These are phyloP conservation scores for Porcisia hertigi DNA, from an alignment of 208 protist genomes.

Conservation along the genomic window DNA sequence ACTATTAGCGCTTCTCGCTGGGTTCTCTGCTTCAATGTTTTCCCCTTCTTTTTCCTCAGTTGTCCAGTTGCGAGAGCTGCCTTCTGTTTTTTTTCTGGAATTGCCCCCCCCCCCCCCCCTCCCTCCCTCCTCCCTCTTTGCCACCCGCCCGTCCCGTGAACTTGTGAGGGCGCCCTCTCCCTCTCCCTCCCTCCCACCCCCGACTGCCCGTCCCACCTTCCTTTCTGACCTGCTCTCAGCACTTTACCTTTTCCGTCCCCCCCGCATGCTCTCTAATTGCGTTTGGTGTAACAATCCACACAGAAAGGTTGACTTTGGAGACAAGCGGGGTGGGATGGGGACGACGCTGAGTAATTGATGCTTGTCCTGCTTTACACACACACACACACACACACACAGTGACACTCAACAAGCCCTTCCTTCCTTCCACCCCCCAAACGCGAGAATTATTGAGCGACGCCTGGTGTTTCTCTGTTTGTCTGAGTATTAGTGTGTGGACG, in stretches of 20 bases:
- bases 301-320: neutral
- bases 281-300: neutral
- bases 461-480: neutral
- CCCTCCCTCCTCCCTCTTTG: neutral
- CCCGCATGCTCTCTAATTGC: neutral
- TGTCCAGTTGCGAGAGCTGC: too few relatives aligned
- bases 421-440: neutral
- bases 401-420: neutral
- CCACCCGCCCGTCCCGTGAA: neutral
- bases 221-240: neutral
- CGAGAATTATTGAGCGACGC: neutral
- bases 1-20: neutral
- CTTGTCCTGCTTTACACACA: neutral
- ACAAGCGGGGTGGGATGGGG: neutral
- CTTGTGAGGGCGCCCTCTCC: neutral
- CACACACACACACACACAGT: slow-evolving; percentile 15
- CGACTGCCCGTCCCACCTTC: neutral
- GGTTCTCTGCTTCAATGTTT: neutral
- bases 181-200: too few relatives aligned
- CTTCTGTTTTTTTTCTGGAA: neutral
- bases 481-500: neutral
- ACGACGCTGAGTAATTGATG: neutral
- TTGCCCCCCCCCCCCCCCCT: neutral
- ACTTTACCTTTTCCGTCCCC: neutral
- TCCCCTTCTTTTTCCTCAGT: neutral